Percentiles rank a stretch among this genome's conserved stretches.
phyloP scores from a whole-genome alignment of 2,329 filamentous ascomycete genomes.

The Sclerotinia glacialis region DNA sequence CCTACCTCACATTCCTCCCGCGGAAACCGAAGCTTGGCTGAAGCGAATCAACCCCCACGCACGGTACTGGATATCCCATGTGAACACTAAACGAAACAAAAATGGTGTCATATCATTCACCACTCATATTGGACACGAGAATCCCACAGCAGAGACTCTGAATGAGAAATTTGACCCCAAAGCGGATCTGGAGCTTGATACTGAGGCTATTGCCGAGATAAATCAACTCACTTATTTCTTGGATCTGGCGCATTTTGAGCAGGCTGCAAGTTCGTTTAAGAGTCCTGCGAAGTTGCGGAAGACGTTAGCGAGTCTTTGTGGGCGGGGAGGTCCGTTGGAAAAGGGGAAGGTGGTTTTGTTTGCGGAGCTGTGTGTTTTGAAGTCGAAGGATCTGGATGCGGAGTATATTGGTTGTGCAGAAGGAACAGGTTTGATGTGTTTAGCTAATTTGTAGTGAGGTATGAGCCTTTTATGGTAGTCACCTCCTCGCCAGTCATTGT shows the following conservation, averaged over 20 bases:
- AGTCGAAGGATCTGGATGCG: slow-evolving; percentile 34
- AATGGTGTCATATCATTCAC: slow-evolving; percentile 26
- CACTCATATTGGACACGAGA: slow-evolving; percentile 27
- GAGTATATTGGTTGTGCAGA: slow-evolving; percentile 32
- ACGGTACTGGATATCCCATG: slow-evolving; percentile 25
- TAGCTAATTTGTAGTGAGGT: slow-evolving; percentile 27
- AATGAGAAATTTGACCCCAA: background rate
- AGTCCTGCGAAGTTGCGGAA: slow-evolving; percentile 26
- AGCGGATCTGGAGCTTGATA: slow-evolving; percentile 3
- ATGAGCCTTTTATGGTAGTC: background rate
- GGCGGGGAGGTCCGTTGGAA: slow-evolving; percentile 25
- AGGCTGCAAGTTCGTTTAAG: slow-evolving; percentile 25
- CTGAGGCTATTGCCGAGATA: slow-evolving; percentile 22
- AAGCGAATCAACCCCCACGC: slow-evolving; percentile 25
- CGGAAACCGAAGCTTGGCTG: slow-evolving; percentile 26
- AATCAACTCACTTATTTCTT: slow-evolving; percentile 30
- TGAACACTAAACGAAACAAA: slow-evolving; percentile 24
- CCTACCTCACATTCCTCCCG: slow-evolving; percentile 22
- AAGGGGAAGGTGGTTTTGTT: slow-evolving; percentile 24
- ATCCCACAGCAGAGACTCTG: slow-evolving; percentile 7
- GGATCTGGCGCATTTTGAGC: slow-evolving; percentile 30
- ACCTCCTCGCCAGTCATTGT: background rate
- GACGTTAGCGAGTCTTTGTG: slow-evolving; percentile 26
- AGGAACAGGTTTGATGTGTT: slow-evolving; percentile 41
- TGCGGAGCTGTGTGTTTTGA: slow-evolving; percentile 28